phyloP scores from a whole-genome alignment of 306 rosid species.

The Lagenaria siceraria region DNA sequence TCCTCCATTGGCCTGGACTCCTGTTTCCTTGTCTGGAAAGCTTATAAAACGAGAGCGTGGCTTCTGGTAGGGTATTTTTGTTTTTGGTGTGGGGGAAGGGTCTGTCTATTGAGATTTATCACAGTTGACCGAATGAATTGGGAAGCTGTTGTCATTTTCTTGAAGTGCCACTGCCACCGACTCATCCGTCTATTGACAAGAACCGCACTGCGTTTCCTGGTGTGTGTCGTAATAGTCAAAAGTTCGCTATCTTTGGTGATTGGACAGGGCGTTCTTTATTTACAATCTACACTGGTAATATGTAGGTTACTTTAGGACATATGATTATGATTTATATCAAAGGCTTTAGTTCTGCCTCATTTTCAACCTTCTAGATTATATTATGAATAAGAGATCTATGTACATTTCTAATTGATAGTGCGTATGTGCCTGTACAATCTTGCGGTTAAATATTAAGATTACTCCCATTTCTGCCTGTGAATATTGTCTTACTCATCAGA shows the following conservation, averaged over 20 bases:
- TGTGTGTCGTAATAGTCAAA: background rate
- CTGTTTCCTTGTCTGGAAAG: background rate
- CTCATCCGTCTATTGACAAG: background rate
- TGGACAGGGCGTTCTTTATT: background rate
- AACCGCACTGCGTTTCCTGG: background rate
- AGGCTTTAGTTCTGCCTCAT: background rate
- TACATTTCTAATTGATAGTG: background rate
- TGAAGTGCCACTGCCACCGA: background rate
- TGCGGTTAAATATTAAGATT: constrained; percentile 3
- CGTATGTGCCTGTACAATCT: constrained; percentile 3
- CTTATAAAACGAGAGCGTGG: background rate
- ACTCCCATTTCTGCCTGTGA: background rate
- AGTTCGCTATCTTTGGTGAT: background rate
- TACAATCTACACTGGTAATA: background rate
- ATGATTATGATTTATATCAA: background rate
- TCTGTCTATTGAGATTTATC: background rate
- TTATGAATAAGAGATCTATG: background rate
- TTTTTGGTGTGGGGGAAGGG: background rate
- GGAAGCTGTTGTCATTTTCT: background rate
- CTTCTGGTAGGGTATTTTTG: background rate
- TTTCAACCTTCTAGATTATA: background rate
- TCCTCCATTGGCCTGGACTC: background rate
- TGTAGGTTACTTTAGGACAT: background rate
- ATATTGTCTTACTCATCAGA: constrained; percentile 5
- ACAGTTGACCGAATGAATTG: constrained; percentile 3